Evolutionary conservation across 2,329 filamentous ascomycete species (phyloP), one percentile per base, ranked within the genome.

Genomic region (Pseudovirgaria hyperparasitica): DNA sequence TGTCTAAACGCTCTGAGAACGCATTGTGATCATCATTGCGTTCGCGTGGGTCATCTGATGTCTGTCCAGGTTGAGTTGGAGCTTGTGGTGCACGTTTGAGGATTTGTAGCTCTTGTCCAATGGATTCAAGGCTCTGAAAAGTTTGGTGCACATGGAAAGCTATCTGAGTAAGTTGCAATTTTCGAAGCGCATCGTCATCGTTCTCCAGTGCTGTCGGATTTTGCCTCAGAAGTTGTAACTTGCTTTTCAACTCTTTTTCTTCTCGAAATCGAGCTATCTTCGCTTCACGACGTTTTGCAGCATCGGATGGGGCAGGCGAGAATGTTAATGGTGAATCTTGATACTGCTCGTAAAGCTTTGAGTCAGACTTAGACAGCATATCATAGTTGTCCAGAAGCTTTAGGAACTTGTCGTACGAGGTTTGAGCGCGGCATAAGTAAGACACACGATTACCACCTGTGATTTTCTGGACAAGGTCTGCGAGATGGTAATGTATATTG

Each of bases 231-330:
- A 74, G 70, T 58, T 77, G 48, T 16, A 24, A 14, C 51, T 79
- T 86, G 38, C 74, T 67, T 54, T 82, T 85, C 33, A 98, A 57
- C 35, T 79, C 74, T 52, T 90, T 93, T 53, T 96, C 90, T 27
- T 81, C 71, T 42, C 72, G 76, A 56, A 85, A 94, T 34, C 80
- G 74, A 23, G 73, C 69, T 40, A 98, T 92, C 57, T 96, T 98
- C 24, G 75, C 72, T 30, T 86, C 76, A 39, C 90, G 69, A 35
- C 78, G 70, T 16, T 73, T 70, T 12, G 76, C 70, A 4, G 82
- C 70, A 53, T 81, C 71, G 6, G 67, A 67, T 11, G 73, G 68
- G 11, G 79, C 72, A 3, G 81, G 76, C 25, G 76, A 76, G 52
- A 94, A 94, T 2, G 60, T 58, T n/a, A 63, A 60, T 3, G 76